Evolutionary conservation across 1,284 basidiomycete genomes (phyloP).

Genomic region (Cerrena zonata): DNA sequence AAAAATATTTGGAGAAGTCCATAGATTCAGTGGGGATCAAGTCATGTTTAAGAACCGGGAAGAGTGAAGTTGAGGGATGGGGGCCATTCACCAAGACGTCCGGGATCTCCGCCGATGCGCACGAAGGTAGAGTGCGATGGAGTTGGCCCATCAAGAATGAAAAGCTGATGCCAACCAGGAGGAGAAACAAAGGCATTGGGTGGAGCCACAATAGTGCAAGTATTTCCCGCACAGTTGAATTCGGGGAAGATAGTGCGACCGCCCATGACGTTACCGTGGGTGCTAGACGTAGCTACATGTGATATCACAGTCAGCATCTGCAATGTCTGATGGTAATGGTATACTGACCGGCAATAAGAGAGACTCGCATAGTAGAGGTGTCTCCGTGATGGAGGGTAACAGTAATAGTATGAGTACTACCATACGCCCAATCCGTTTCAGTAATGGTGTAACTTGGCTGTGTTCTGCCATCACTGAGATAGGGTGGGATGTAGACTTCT

Average conservation of each 20-base stretch:
- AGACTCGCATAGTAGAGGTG: conserved; percentile 51
- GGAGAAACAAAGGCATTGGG: conserved; percentile 62
- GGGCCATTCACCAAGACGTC: conserved; percentile 63
- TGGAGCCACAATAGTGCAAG: conserved; percentile 63
- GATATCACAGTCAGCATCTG: conserved; percentile 9
- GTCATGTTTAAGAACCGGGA: conserved; percentile 52
- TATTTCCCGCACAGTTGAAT: conserved; percentile 55
- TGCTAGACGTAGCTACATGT: conserved; percentile 64
- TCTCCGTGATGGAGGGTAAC: conserved; percentile 54
- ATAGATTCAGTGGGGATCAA: too few relatives aligned
- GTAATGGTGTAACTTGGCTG: conserved; percentile 56
- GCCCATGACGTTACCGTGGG: conserved; percentile 74
- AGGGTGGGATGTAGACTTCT: conserved; percentile 73
- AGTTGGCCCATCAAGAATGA: conserved; percentile 67
- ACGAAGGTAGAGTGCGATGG: conserved; percentile 70
- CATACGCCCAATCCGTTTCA: conserved; percentile 56
- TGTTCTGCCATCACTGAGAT: conserved; percentile 50
- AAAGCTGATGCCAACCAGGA: conserved; percentile 71
- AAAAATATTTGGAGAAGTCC: too few relatives aligned
- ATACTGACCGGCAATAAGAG: conserved; percentile 53
- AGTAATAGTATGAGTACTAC: conserved; percentile 44
- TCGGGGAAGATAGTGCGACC: conserved; percentile 63
- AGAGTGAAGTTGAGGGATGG: conserved; percentile 53
- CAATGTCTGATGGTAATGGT: background rate
- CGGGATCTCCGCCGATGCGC: conserved; percentile 72